phyloP scores from a whole-genome alignment of 2,329 filamentous ascomycete genomes.

The Pseudogymnoascus sp. region DNA sequence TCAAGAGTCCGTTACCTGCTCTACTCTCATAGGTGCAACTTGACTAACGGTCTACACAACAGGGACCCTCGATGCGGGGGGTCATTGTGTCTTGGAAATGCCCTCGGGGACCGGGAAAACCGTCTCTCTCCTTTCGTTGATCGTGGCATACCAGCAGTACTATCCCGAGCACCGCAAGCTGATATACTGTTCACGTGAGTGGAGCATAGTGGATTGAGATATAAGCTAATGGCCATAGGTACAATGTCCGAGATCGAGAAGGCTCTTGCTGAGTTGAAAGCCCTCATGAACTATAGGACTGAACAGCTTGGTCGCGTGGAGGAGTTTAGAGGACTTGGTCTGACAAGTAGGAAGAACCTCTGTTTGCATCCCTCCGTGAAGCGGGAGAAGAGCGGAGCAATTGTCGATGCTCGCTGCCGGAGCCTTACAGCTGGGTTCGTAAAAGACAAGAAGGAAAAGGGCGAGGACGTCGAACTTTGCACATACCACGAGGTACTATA shows the following conservation, averaged over 20 bases:
- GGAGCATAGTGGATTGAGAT: background rate
- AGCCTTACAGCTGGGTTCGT: constrained; percentile 95
- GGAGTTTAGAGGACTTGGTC: constrained; percentile 83
- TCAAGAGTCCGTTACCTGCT: constrained; percentile 48
- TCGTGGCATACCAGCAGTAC: constrained; percentile 92
- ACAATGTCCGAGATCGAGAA: constrained; percentile 99
- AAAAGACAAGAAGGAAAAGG: constrained; percentile 92
- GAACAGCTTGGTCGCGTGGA: constrained; percentile 85
- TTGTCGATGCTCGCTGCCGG: constrained; percentile 93
- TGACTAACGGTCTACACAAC: background rate
- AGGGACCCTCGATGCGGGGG: constrained; percentile 81
- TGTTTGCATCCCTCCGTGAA: constrained; percentile 95
- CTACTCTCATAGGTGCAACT: background rate
- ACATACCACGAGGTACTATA: constrained; percentile 76
- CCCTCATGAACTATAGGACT: constrained; percentile 88
- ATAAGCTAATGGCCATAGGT: constrained; percentile 34
- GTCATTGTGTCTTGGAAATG: constrained; percentile 97
- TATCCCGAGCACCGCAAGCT: constrained; percentile 91
- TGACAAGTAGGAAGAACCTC: constrained; percentile 95
- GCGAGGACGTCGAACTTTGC: constrained; percentile 90
- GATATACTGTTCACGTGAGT: constrained; percentile 87
- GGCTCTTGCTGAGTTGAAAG: constrained; percentile 82
- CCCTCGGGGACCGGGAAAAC: constrained; percentile 98
- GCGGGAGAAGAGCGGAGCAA: constrained; percentile 85
- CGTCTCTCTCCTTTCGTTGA: constrained; percentile 86